Evolutionary conservation across 805 yeast species (phyloP), one percentile per base, ranked within the genome.

Genomic region (Kuraishia floccosa): DNA sequence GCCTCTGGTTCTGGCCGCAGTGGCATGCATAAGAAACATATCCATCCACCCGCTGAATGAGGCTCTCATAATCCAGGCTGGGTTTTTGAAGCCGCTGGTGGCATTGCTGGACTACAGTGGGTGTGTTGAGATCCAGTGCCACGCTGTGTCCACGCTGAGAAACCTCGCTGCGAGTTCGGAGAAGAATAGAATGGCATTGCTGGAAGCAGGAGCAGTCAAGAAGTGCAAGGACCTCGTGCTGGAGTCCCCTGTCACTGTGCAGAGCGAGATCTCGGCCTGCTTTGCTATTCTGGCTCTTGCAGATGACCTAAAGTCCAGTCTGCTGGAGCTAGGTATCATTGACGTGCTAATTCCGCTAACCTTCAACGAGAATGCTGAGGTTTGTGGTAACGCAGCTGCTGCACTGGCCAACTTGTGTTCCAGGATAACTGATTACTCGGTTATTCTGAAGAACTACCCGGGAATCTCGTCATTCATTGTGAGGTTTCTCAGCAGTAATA

Each of bases 341-440:
- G 86, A 82, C 44, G 96, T 86, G 23, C 68, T 91, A 39, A 77
- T 91, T 35, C 98, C 98, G 22, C 69, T 91, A 52, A 91, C 97
- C 2, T 75, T 72, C 43, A 81, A 93, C 26, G 70, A 70, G 34
- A 86, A 86, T 51, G 81, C 86, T 36, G 98, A 93, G 57, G 96
- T 91, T 12, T 91, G 95, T 54, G 98, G 98, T 35, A 91, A 91
- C 56, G 82, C 95, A 2, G 98, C 97, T 11, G 98, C 98, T 23
- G 97, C 98, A 2, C 68, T 91, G 42, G 98, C 98, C 19, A 91
- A 91, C 50, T 63, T 91, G 44, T 85, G 96, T 42, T 86, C 96
- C 4, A 75, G 96, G 56, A 84, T 89, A 23, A 72, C 71, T 44
- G 87, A 84, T 44, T 87, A 87, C 54, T 68, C 76, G 36, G 76